A percentile compares a stretch with the other conserved stretches of the same genome.
Evolutionary conservation across 768 basidiomycete species (phyloP).

Genomic region (Tephrocybe sp.): DNA sequence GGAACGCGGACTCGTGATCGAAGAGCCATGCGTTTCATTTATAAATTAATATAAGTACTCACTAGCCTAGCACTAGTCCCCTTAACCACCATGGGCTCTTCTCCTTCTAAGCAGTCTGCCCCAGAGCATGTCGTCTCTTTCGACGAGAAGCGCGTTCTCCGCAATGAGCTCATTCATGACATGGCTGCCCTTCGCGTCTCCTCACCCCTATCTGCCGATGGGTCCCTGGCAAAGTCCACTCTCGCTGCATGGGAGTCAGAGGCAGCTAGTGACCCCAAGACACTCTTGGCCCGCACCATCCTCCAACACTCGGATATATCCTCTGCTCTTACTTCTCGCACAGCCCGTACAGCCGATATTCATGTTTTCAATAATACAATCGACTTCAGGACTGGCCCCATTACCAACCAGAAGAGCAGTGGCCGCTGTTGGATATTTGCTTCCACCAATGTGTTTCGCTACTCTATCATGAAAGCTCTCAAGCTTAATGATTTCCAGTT

Average conservation of each 20-base stretch:
- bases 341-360: constrained; percentile 56
- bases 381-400: constrained; percentile 77
- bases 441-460: constrained; percentile 82
- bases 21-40: background rate
- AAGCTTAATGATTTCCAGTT: constrained; percentile 89
- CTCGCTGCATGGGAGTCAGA: constrained; percentile 67
- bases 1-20: background rate
- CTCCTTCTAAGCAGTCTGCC: constrained; percentile 22
- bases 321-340: constrained; percentile 59
- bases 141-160: constrained; percentile 29
- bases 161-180: constrained; percentile 22
- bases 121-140: constrained; percentile 21
- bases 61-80: background rate
- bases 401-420: constrained; percentile 84
- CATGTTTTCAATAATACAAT: constrained; percentile 84
- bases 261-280: constrained; percentile 53
- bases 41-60: background rate
- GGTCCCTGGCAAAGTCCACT: constrained; percentile 56
- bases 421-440: constrained; percentile 97
- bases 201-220: constrained; percentile 50
- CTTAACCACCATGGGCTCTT: constrained; percentile 21
- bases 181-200: constrained; percentile 30
- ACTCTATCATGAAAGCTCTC: constrained; percentile 81
- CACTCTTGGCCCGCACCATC: constrained; percentile 73
- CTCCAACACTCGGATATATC: constrained; percentile 68